These are phyloP conservation scores for Cadophora gregata DNA, from an alignment of 2,329 filamentous ascomycete species.

Conservation along the genomic window DNA sequence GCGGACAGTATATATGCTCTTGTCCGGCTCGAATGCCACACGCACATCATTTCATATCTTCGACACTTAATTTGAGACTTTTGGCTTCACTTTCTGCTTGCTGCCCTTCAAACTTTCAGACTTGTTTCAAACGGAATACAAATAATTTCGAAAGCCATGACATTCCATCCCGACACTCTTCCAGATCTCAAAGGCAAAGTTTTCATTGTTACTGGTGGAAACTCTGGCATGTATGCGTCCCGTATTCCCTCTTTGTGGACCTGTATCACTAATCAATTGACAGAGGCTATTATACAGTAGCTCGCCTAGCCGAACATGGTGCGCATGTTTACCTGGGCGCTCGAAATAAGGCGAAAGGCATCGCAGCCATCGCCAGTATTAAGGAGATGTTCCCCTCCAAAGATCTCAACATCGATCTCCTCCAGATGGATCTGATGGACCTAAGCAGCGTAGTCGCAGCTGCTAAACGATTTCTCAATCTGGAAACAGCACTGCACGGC, in stretches of 20 bases:
- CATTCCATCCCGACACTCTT: constrained; percentile 35
- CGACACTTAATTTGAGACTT: not conserved
- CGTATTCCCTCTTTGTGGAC: constrained; percentile 8
- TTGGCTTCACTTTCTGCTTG: not conserved
- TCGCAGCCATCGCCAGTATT: constrained; percentile 32
- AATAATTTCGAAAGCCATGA: constrained; percentile 16
- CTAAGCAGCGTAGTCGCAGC: constrained; percentile 46
- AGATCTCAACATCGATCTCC: constrained; percentile 36
- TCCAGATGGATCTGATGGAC: constrained; percentile 46
- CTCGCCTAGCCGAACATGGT: constrained; percentile 41
- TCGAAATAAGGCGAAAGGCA: constrained; percentile 32
- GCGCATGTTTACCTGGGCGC: constrained; percentile 38
- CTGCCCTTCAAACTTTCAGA: not conserved
- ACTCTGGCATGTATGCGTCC: constrained; percentile 41
- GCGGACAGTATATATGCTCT: not conserved
- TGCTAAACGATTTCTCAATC: constrained; percentile 32
- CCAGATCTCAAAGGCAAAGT: constrained; percentile 33
- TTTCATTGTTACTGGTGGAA: constrained; percentile 42
- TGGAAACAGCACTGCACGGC: constrained; percentile 45
- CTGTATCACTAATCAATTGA: constrained; percentile 22
- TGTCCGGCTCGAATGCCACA: not conserved
- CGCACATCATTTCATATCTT: not conserved
- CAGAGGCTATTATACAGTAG: constrained; percentile 52
- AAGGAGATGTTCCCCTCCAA: constrained; percentile 29
- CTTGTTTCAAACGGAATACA: too few relatives aligned